Conservation (phyloP, 805 yeast species). For the Monosporozyma unispora region DNA sequence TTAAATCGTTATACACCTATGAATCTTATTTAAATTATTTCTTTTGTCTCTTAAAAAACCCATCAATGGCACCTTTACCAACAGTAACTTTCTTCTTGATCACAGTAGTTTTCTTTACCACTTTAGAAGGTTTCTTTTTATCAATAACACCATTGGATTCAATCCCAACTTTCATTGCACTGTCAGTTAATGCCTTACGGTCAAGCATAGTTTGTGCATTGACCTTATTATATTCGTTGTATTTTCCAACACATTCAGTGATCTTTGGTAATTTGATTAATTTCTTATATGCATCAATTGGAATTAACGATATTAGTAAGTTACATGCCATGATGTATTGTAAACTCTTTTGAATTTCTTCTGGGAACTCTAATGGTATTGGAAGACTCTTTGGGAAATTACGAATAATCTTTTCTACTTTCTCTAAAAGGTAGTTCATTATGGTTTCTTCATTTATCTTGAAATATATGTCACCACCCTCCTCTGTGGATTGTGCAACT, state of each 20-base stretch:
- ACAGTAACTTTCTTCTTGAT: slow-evolving; percentile 39
- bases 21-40: slow-evolving; percentile 8
- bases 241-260: slow-evolving; percentile 25
- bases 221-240: slow-evolving; percentile 23
- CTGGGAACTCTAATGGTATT: slow-evolving; percentile 24
- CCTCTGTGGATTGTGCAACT: slow-evolving; percentile 36
- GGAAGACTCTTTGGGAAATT: slow-evolving; percentile 34
- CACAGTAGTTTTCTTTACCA: slow-evolving; percentile 19
- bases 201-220: slow-evolving; percentile 15
- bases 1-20: not conserved
- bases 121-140: slow-evolving; percentile 10
- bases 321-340: slow-evolving; percentile 31
- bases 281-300: slow-evolving; percentile 33
- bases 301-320: slow-evolving; percentile 40
- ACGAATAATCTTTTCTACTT: slow-evolving; percentile 29
- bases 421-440: slow-evolving; percentile 31
- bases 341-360: slow-evolving; percentile 30
- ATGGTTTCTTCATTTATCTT: slow-evolving; percentile 37
- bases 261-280: slow-evolving; percentile 16
- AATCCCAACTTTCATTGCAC: slow-evolving; percentile 26
- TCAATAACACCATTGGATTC: slow-evolving; percentile 7
- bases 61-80: slow-evolving; percentile 63
- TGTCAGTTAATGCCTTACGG: slow-evolving; percentile 26
- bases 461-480: slow-evolving; percentile 38
- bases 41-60: slow-evolving; percentile 44